Base-by-base conservation (phyloP, 148 eudicot genomes). In the Dianthus caryophyllus region DNA sequence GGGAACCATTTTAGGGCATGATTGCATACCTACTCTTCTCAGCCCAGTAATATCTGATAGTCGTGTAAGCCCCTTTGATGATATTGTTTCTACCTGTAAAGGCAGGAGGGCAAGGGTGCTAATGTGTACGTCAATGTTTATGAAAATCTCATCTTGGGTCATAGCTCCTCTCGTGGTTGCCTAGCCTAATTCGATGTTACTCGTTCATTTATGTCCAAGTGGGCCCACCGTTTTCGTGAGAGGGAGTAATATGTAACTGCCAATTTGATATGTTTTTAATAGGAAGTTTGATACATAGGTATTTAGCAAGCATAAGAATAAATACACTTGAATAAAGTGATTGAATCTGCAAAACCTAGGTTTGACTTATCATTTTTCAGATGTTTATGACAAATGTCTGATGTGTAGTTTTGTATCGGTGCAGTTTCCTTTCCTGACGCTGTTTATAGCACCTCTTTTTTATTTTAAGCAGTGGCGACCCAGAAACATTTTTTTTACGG, bases 361-460 rank as follows among this genome's bases (percentile, higher is more conserved):
- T 18, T 33, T 16, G 24, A 48, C 30, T 65, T 27, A 46, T 29
- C 16, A 48, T 46, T 47, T 49, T 49, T 49, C 53, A 49, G 0
- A 3, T 17, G 4, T 49, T 49, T 4, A 4, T 22, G 47, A 38
- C 29, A 61, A 61, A 13, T 21, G 25, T 25, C 26, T 11, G 46
- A 38, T 33, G 7, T 7, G 38, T 18, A 39, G n/a, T n/a, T n/a
- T n/a, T 4, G 16, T 16, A 39, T 18, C 38, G 29, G 10, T 46
- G 38, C n/a, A 61, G 27, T 61, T 61, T 12, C 48, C 49, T 61
- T 61, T 61, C 29, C n/a, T 61, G 29, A 61, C 27, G 27, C 26
- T 39, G 48, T 21, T 13, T 61, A 5, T 61, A 6, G 47, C 21
- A 29, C 46, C 46, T 39, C 65, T n/a, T 21, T 21, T 22, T 29